A percentile compares a stretch with the other conserved stretches of the same genome.
These are phyloP conservation scores for Aeminium ludgeri DNA, from an alignment of 495 filamentous ascomycete species.

Conservation along the genomic window DNA sequence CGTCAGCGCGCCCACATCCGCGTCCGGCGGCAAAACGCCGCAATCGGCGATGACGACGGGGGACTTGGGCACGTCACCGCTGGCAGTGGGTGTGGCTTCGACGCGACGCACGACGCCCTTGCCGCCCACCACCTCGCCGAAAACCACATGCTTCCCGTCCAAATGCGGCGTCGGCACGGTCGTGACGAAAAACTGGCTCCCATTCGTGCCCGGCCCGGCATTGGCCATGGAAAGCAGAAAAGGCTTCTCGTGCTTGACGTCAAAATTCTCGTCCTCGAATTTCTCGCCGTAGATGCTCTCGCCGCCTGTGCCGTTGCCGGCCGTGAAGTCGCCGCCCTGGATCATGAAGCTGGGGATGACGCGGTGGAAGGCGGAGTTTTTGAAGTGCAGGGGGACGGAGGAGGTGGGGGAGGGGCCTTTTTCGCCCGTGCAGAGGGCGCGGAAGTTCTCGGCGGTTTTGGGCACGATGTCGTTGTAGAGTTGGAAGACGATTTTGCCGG, in stretches of 20 bases:
- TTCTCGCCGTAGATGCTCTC: constrained; percentile 97
- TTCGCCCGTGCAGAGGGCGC: constrained; percentile 82
- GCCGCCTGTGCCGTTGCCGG: constrained; percentile 77
- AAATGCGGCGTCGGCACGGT: constrained; percentile 87
- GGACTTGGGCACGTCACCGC: constrained; percentile 57
- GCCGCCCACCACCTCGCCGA: constrained; percentile 84
- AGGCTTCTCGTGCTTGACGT: constrained; percentile 80
- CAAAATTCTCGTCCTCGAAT: constrained; percentile 95
- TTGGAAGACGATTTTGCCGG: constrained; percentile 15
- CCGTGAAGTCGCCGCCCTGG: constrained; percentile 97
- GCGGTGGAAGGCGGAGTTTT: constrained; percentile 82
- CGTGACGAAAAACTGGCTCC: constrained; percentile 95
- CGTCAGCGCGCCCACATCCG: constrained; percentile 43
- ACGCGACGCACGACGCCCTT: constrained; percentile 83
- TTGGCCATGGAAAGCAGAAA: constrained; percentile 97
- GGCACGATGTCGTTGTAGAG: constrained; percentile 46
- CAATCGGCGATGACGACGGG: constrained; percentile 70
- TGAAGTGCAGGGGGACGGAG: constrained; percentile 81
- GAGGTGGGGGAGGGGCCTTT: constrained; percentile 65
- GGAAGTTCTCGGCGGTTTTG: constrained; percentile 94
- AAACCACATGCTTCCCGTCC: constrained; percentile 95
- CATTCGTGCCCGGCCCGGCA: constrained; percentile 95
- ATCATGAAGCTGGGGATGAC: constrained; percentile 99
- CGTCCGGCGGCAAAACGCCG: constrained; percentile 55
- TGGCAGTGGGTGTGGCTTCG: constrained; percentile 65